Conservation (phyloP, 768 basidiomycete species). For the Leccinum fibrillosum region DNA sequence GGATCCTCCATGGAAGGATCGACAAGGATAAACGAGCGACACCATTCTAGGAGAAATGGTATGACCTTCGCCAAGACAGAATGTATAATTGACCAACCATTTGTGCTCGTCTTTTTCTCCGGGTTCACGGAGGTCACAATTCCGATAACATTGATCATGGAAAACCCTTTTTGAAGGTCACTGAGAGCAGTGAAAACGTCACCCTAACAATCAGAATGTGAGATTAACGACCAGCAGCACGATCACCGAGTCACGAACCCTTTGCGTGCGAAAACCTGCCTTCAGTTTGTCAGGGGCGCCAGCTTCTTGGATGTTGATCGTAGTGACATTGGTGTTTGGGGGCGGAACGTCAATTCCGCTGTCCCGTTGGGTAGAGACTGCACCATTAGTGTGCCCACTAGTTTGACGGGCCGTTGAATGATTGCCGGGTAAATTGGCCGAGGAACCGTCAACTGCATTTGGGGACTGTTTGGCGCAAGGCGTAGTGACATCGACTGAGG, state of each 20-base stretch:
- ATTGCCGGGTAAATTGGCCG: background rate
- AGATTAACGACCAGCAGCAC: background rate
- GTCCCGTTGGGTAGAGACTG: background rate
- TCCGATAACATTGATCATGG: slow-evolving; percentile 29
- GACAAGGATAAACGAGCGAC: slow-evolving; percentile 41
- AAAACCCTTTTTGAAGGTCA: slow-evolving; percentile 11
- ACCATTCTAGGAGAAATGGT: slow-evolving; percentile 40
- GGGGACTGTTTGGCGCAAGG: slow-evolving; percentile 4
- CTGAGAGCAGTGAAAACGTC: slow-evolving; percentile 22
- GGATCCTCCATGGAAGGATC: slow-evolving; percentile 47
- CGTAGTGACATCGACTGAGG: background rate
- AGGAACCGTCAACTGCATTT: background rate
- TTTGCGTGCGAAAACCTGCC: slow-evolving; percentile 27
- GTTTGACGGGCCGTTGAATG: background rate
- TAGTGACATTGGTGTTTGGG: background rate
- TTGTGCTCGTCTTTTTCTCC: slow-evolving; percentile 17
- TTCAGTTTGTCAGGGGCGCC: slow-evolving; percentile 1
- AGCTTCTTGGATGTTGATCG: background rate
- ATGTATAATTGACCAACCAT: slow-evolving; percentile 22
- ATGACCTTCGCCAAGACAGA: background rate
- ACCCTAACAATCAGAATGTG: slow-evolving; percentile 17
- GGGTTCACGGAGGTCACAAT: slow-evolving; percentile 24
- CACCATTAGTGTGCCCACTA: background rate
- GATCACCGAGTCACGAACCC: slow-evolving; percentile 18
- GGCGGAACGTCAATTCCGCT: background rate